Conservation (phyloP, 2,329 filamentous ascomycete genomes). For the Elsinoe ampelina region DNA sequence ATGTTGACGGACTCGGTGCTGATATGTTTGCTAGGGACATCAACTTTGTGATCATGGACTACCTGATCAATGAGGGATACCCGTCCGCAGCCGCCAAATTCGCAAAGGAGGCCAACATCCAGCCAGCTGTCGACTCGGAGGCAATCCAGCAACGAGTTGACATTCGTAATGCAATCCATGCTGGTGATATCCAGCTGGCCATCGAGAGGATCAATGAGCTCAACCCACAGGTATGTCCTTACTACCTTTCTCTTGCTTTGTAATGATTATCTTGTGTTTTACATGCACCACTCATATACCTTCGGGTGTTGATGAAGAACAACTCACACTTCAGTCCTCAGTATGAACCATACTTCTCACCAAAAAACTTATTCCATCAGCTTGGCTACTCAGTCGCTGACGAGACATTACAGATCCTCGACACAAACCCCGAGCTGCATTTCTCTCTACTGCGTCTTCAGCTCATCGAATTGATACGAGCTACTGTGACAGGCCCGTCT, state of each 20-base stretch:
- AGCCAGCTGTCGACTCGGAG: slow-evolving; percentile 56
- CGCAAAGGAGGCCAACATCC: slow-evolving; percentile 83
- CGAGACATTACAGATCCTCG: slow-evolving; percentile 59
- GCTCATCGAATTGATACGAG: slow-evolving; percentile 83
- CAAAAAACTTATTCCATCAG: neutral
- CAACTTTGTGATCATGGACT: slow-evolving; percentile 91
- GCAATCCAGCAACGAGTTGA: slow-evolving; percentile 69
- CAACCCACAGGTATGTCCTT: slow-evolving; percentile 70
- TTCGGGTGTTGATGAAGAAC: slow-evolving; percentile 76
- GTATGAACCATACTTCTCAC: slow-evolving; percentile 55
- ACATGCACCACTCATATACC: slow-evolving; percentile 99
- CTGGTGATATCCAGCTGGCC: slow-evolving; percentile 74
- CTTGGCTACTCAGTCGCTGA: slow-evolving; percentile 3
- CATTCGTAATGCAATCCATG: slow-evolving; percentile 77
- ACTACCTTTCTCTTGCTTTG: slow-evolving; percentile 27
- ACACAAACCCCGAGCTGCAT: slow-evolving; percentile 71
- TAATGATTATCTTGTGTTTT: slow-evolving; percentile 91
- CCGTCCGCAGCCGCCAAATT: slow-evolving; percentile 88
- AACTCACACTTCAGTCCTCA: slow-evolving; percentile 72
- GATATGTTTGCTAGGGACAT: slow-evolving; percentile 60
- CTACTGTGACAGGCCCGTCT: slow-evolving; percentile 37
- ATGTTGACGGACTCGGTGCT: slow-evolving; percentile 18
- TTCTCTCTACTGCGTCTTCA: slow-evolving; percentile 86
- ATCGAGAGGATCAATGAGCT: slow-evolving; percentile 83
- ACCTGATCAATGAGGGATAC: slow-evolving; percentile 92